phyloP scores from a whole-genome alignment of 495 filamentous ascomycete species.

The Friedmanniomyces simplex region DNA sequence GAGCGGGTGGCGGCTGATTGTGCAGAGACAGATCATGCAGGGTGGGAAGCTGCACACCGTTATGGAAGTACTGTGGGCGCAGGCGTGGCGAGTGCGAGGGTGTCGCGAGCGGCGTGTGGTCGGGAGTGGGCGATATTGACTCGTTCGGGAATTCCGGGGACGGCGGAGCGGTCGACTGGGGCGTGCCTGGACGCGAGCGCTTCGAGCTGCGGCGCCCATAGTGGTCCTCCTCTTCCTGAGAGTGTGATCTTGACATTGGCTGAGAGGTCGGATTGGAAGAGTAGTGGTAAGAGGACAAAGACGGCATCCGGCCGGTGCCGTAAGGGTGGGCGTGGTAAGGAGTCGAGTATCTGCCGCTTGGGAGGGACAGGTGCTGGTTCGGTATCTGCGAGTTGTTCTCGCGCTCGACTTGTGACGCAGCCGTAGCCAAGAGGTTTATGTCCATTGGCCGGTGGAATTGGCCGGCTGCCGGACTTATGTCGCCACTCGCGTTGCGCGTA shows the following conservation, averaged over 20 bases:
- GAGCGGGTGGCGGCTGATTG: conserved; percentile 57
- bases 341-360: conserved; percentile 43
- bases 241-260: conserved; percentile 83
- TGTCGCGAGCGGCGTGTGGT: conserved; percentile 91
- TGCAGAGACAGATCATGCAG: conserved; percentile 80
- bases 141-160: conserved; percentile 98
- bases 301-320: conserved; percentile 44
- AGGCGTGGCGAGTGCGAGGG: conserved; percentile 92
- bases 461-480: conserved; percentile 33
- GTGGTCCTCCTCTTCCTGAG: conserved; percentile 70
- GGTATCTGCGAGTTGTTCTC: conserved; percentile 49
- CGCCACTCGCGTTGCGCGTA: conserved; percentile 38
- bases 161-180: conserved; percentile 87
- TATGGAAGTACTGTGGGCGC: conserved; percentile 53
- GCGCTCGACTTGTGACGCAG: conserved; percentile 78
- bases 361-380: conserved; percentile 50
- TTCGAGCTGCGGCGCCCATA: conserved; percentile 68
- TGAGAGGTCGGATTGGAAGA: conserved; percentile 39
- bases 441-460: conserved; percentile 50
- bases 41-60: conserved; percentile 69
- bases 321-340: conserved; percentile 29
- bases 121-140: conserved; percentile 89
- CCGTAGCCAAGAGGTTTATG: conserved; percentile 82
- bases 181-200: conserved; percentile 83
- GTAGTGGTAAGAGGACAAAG: conserved; percentile 71